Evolutionary conservation across 345 rosid genomes (phyloP).

Genomic region (thale cress (Arabidopsis thaliana)): DNA sequence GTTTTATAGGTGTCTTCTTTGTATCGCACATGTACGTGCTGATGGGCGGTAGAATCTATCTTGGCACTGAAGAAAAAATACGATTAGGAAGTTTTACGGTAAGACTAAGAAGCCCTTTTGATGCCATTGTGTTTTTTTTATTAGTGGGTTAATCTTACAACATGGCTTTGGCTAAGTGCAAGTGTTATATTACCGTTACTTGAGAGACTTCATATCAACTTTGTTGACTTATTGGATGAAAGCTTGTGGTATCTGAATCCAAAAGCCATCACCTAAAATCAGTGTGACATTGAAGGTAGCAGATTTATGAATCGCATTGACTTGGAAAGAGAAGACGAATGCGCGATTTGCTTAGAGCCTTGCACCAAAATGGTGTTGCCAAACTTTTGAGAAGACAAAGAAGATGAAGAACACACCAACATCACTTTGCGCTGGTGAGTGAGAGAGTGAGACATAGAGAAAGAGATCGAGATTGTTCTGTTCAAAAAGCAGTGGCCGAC

Average conservation of each 20-base stretch:
- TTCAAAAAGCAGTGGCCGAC: too few species aligned
- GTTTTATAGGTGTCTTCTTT: constrained; percentile 36
- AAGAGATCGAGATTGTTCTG: too few species aligned
- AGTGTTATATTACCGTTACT: constrained; percentile 92
- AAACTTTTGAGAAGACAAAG: constrained; percentile 24
- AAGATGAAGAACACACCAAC: too few species aligned
- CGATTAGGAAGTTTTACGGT: constrained; percentile 89
- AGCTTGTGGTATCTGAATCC: constrained; percentile 39
- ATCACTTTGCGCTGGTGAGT: too few species aligned
- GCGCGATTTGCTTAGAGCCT: constrained; percentile 97
- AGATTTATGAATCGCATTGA: constrained; percentile 53
- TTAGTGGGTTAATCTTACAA: not conserved
- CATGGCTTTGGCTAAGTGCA: constrained; percentile 38
- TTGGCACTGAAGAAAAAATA: constrained; percentile 80
- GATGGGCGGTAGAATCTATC: constrained; percentile 63
- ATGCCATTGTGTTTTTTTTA: not conserved
- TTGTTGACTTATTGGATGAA: constrained; percentile 52
- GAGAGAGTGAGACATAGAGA: too few species aligned
- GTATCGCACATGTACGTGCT: constrained; percentile 58
- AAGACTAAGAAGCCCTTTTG: not conserved
- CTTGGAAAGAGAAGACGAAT: constrained; percentile 90
- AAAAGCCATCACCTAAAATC: constrained; percentile 51
- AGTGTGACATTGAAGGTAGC: constrained; percentile 50
- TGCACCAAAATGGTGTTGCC: constrained; percentile 95
- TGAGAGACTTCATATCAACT: constrained; percentile 65